A percentile compares a stretch with the other conserved stretches of the same genome.
phyloP scores from a whole-genome alignment of 495 filamentous ascomycete genomes.

The Xylaria acuta region DNA sequence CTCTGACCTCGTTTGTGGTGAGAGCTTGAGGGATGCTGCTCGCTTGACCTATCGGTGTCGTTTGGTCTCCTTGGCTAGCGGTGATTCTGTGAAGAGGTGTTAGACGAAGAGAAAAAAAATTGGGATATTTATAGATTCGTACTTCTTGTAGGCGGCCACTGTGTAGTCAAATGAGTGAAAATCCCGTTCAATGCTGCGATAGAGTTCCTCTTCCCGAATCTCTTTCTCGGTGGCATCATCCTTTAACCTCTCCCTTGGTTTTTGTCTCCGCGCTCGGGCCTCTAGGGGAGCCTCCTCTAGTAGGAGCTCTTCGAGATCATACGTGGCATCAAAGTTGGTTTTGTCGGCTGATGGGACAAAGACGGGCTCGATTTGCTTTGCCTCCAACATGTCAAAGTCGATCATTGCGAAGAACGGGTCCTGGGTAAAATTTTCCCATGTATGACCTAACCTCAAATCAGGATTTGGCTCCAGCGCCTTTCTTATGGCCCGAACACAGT shows the following conservation, averaged over 20 bases:
- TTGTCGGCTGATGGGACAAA: conserved; percentile 95
- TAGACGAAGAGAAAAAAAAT: neutral
- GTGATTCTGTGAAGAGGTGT: conserved; percentile 32
- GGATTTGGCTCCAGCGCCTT: conserved; percentile 82
- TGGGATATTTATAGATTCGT: conserved; percentile 32
- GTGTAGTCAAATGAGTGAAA: conserved; percentile 98
- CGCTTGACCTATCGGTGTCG: conserved; percentile 23
- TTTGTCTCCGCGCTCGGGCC: conserved; percentile 88
- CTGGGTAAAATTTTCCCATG: conserved; percentile 79
- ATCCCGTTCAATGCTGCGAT: conserved; percentile 90
- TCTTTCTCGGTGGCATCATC: conserved; percentile 96
- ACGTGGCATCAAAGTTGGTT: conserved; percentile 98
- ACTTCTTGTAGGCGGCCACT: conserved; percentile 69
- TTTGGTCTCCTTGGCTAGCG: conserved; percentile 20
- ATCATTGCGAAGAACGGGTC: conserved; percentile 88
- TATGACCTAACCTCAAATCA: conserved; percentile 78
- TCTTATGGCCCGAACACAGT: conserved; percentile 84
- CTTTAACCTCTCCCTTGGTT: conserved; percentile 87
- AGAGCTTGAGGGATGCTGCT: conserved; percentile 45
- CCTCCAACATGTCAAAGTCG: conserved; percentile 84
- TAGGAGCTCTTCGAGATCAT: conserved; percentile 92
- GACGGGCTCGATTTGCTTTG: conserved; percentile 88
- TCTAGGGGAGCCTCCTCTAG: conserved; percentile 96
- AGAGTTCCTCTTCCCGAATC: conserved; percentile 90
- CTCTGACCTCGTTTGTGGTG: conserved; percentile 50